Evolutionary conservation across 2,329 filamentous ascomycete genomes (phyloP).

Genomic region (Aspergillus sp.): DNA sequence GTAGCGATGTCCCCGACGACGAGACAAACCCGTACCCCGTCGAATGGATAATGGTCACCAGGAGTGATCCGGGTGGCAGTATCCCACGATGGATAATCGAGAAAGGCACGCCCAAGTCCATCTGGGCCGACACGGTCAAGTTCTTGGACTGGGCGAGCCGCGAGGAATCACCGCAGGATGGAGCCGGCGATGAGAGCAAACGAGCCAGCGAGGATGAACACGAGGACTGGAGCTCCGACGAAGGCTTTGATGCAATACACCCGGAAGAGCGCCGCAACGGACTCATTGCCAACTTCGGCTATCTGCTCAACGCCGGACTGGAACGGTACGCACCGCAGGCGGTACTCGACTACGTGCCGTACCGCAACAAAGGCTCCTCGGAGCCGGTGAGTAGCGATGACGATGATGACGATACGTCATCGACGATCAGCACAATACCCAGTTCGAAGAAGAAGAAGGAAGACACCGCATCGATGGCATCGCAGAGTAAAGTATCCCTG

Average conservation of each 20-base stretch:
- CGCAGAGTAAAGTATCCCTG: slow-evolving; percentile 12
- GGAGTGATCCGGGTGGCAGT: slow-evolving; percentile 79
- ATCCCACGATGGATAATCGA: slow-evolving; percentile 90
- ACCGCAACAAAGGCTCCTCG: slow-evolving; percentile 13
- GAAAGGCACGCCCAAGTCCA: slow-evolving; percentile 72
- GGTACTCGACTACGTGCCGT: slow-evolving; percentile 42
- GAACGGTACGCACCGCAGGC: slow-evolving; percentile 46
- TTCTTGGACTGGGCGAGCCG: slow-evolving; percentile 70
- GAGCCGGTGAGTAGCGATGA: background rate
- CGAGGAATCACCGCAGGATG: slow-evolving; percentile 34
- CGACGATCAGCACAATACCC: slow-evolving; percentile 4
- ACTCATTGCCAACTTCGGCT: slow-evolving; percentile 29
- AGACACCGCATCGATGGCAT: background rate
- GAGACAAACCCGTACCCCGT: slow-evolving; percentile 59
- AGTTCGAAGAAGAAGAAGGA: background rate
- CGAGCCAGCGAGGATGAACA: background rate
- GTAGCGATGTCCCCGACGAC: slow-evolving; percentile 31
- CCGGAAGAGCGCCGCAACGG: slow-evolving; percentile 19
- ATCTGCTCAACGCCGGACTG: slow-evolving; percentile 34
- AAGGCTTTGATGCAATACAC: slow-evolving; percentile 1
- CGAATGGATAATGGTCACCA: slow-evolving; percentile 89
- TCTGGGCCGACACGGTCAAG: slow-evolving; percentile 69
- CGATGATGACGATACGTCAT: background rate
- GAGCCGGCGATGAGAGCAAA: slow-evolving; percentile 6
- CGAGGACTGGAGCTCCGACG: background rate